Conservation (phyloP, 1,284 basidiomycete genomes). For the Cystobasidium sp. region DNA sequence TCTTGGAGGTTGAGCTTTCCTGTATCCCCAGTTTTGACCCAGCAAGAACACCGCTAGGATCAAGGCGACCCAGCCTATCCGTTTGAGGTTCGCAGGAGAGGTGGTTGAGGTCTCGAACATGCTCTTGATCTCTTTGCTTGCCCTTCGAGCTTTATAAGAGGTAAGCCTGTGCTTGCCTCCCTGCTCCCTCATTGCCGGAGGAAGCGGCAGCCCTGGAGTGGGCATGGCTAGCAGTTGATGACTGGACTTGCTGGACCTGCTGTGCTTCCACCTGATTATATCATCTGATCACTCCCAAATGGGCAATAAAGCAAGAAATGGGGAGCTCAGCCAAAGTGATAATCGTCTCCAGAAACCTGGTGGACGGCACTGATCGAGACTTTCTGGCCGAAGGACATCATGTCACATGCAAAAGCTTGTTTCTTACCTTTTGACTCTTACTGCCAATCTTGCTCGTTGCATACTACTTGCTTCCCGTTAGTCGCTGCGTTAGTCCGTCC, state of each 20-base stretch:
- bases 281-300: no score
- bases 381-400: no score
- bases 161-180: conserved; percentile 11
- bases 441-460: no score
- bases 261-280: not conserved
- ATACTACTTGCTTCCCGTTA: no score
- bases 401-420: no score
- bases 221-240: conserved; percentile 16
- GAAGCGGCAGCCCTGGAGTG: conserved; percentile 39
- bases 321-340: no score
- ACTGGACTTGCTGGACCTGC: not conserved
- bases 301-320: no score
- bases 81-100: not conserved
- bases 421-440: no score
- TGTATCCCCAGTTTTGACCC: conserved; percentile 18
- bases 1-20: conserved; percentile 4
- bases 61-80: conserved; percentile 9
- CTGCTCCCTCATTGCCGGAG: conserved; percentile 10
- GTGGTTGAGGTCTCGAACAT: conserved; percentile 3
- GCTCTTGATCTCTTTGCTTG: conserved; percentile 25
- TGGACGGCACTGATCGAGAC: no score
- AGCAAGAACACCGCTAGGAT: conserved; percentile 33
- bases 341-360: no score
- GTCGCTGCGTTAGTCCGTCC: no score
- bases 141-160: conserved; percentile 21